A percentile compares a stretch with the other conserved stretches of the same genome.
phyloP scores from a whole-genome alignment of 768 basidiomycete genomes.

The Dendrothele bispora region DNA sequence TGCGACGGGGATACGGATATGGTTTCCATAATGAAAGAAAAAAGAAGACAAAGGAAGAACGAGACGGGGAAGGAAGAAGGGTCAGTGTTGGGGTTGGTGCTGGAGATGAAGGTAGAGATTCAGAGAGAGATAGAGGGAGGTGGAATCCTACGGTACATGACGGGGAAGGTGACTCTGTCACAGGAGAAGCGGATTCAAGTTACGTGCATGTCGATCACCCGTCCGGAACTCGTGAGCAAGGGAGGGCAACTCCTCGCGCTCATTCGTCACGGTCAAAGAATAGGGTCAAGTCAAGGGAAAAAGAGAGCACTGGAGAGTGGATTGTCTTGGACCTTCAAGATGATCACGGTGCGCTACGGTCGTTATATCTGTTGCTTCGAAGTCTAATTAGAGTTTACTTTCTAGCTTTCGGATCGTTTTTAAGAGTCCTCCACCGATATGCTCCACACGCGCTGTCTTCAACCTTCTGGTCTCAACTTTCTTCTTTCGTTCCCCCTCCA shows the following conservation, averaged over 20 bases:
- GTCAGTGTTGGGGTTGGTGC: neutral
- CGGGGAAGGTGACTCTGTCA: too few species aligned
- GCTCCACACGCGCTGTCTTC: slow-evolving; percentile 32
- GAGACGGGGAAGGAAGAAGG: neutral
- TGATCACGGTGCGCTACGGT: slow-evolving; percentile 34
- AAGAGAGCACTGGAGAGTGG: slow-evolving; percentile 38
- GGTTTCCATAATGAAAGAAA: slow-evolving; percentile 1
- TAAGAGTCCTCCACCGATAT: slow-evolving; percentile 53
- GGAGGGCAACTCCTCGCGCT: neutral
- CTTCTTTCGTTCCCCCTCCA: slow-evolving; percentile 23
- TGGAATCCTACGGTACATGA: too few species aligned
- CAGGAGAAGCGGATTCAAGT: neutral
- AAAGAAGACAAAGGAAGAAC: neutral
- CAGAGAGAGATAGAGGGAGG: neutral
- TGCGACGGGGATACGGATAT: slow-evolving; percentile 3
- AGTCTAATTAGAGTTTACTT: slow-evolving; percentile 3
- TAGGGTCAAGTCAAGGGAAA: neutral
- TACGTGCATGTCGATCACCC: slow-evolving; percentile 6
- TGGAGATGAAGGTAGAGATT: neutral
- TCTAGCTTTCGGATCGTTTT: slow-evolving; percentile 48
- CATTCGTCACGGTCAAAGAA: neutral
- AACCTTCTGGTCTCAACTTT: too few species aligned
- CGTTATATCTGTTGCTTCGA: neutral
- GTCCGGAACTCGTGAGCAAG: neutral
- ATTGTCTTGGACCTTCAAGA: slow-evolving; percentile 52